Percentiles rank a stretch among this genome's conserved stretches.
These are phyloP conservation scores for Purshia tridentata DNA, from an alignment of 306 rosid species.

Conservation along the genomic window DNA sequence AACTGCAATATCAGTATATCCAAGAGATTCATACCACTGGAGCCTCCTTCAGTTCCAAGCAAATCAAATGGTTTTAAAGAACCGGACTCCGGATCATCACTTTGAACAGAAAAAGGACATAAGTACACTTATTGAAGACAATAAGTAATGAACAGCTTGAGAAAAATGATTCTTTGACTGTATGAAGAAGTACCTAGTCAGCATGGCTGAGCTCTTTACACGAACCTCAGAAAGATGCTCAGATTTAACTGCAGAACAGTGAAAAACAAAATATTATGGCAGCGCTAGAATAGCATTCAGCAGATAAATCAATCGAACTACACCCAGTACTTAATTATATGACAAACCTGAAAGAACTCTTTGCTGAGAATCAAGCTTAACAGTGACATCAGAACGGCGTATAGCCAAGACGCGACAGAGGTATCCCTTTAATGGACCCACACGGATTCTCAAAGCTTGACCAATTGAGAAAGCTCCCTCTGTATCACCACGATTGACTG, in stretches of 20 bases:
- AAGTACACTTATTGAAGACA: conserved; percentile 15
- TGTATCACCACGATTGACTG: conserved; percentile 67
- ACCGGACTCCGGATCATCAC: conserved; percentile 60
- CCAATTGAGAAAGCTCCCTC: conserved; percentile 76
- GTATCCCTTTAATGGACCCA: conserved; percentile 98
- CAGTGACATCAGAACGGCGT: conserved; percentile 84
- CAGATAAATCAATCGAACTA: conserved; percentile 11
- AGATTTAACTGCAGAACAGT: conserved; percentile 58
- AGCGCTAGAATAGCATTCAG: background rate
- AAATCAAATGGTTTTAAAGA: conserved; percentile 69
- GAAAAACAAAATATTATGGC: conserved; percentile 4
- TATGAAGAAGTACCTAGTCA: conserved; percentile 51
- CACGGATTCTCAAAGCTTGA: conserved; percentile 89
- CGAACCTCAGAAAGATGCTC: conserved; percentile 97
- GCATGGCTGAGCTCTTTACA: conserved; percentile 47
- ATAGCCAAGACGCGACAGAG: conserved; percentile 88
- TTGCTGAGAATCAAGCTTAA: conserved; percentile 96
- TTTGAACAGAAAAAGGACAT: conserved; percentile 34
- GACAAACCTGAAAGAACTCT: conserved; percentile 92
- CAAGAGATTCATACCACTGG: conserved; percentile 59
- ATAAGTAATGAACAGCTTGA: conserved; percentile 4
- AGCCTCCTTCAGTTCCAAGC: conserved; percentile 59
- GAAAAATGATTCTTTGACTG: conserved; percentile 1
- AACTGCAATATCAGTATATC: conserved; percentile 4
- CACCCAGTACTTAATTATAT: background rate